phyloP scores from a whole-genome alignment of 805 yeast genomes.

The Yarrowia deformans region DNA sequence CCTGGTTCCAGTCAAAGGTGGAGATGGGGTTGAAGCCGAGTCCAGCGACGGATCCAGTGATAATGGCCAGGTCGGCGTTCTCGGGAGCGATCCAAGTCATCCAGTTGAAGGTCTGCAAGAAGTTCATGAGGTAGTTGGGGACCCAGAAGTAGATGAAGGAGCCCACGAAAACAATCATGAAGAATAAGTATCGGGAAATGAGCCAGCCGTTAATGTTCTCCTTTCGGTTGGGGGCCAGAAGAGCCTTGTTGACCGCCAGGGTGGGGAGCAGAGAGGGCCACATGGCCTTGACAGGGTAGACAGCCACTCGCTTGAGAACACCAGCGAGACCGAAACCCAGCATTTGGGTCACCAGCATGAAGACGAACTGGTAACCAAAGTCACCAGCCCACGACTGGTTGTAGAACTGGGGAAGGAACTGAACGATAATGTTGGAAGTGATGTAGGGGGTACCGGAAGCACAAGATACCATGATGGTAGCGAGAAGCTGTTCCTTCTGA shows the following conservation, averaged over 20 bases:
- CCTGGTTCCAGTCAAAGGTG: constrained; percentile 61
- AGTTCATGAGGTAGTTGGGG: constrained; percentile 60
- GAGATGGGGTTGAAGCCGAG: constrained; percentile 64
- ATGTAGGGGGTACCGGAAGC: constrained; percentile 47
- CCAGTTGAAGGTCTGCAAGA: constrained; percentile 67
- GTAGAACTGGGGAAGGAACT: constrained; percentile 49
- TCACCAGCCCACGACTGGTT: constrained; percentile 47
- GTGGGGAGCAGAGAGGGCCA: constrained; percentile 64
- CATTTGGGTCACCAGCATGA: constrained; percentile 63
- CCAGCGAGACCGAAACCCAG: constrained; percentile 75
- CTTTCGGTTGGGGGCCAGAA: constrained; percentile 53
- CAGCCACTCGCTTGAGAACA: constrained; percentile 62
- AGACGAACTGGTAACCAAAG: constrained; percentile 63
- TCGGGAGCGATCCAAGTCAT: constrained; percentile 64
- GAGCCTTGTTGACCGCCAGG: constrained; percentile 58
- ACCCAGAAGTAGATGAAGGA: constrained; percentile 68
- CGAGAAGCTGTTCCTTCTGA: constrained; percentile 69
- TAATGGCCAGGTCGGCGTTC: constrained; percentile 57
- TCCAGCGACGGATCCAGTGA: constrained; percentile 59
- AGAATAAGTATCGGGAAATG: constrained; percentile 59
- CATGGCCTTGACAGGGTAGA: constrained; percentile 60
- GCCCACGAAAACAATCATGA: constrained; percentile 53
- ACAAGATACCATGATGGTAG: constrained; percentile 54
- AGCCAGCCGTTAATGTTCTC: constrained; percentile 66
- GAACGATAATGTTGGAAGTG: constrained; percentile 43